phyloP scores from a whole-genome alignment of 1,284 basidiomycete species.

The Mycosarcoma maydis region DNA sequence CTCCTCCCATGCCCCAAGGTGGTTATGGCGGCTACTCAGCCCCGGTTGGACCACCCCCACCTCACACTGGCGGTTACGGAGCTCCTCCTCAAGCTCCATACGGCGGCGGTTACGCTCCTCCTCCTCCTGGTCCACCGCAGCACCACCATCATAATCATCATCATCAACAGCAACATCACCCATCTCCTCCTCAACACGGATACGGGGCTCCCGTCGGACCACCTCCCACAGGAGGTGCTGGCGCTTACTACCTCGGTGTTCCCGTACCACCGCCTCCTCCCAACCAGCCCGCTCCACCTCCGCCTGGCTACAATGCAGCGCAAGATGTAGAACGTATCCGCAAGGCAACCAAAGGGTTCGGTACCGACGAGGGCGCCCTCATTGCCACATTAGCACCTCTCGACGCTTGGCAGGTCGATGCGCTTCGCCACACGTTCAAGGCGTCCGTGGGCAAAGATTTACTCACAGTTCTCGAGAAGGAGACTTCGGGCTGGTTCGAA shows the following conservation, averaged over 20 bases:
- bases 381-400: slow-evolving; percentile 56
- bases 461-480: slow-evolving; percentile 59
- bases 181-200: slow-evolving; percentile 32
- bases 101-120: slow-evolving; percentile 27
- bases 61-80: slow-evolving; percentile 31
- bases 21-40: slow-evolving; percentile 38
- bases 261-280: slow-evolving; percentile 60
- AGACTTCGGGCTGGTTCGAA: slow-evolving; percentile 64
- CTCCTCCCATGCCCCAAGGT: slow-evolving; percentile 41
- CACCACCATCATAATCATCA: slow-evolving; percentile 13
- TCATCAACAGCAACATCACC: slow-evolving; percentile 19
- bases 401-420: slow-evolving; percentile 59
- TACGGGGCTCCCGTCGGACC: slow-evolving; percentile 44
- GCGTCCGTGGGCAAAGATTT: slow-evolving; percentile 62
- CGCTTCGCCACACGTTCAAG: slow-evolving; percentile 58
- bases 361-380: slow-evolving; percentile 56
- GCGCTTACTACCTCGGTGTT: slow-evolving; percentile 54
- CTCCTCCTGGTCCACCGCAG: slow-evolving; percentile 35
- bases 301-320: slow-evolving; percentile 58
- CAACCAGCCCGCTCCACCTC: slow-evolving; percentile 47
- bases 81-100: slow-evolving; percentile 32
- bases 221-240: slow-evolving; percentile 8
- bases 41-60: slow-evolving; percentile 20
- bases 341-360: slow-evolving; percentile 66
- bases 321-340: slow-evolving; percentile 60